Percentiles rank a stretch among this genome's conserved stretches.
Conservation (phyloP, 1,284 basidiomycete genomes). For the Entoloma clypeatum region DNA sequence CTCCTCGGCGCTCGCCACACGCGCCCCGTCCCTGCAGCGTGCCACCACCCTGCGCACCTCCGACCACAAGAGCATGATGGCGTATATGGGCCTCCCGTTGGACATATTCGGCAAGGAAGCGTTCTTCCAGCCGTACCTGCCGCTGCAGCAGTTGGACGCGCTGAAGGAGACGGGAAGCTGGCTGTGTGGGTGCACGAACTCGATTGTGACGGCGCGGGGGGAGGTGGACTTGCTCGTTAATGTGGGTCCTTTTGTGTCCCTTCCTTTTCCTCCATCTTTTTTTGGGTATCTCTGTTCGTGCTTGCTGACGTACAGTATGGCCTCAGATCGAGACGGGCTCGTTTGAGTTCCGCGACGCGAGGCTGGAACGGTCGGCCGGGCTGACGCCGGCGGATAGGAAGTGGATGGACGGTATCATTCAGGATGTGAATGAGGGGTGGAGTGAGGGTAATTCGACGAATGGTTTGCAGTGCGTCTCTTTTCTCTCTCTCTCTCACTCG, state of each 20-base stretch:
- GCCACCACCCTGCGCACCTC: slow-evolving; percentile 85
- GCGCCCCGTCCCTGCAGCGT: slow-evolving; percentile 62
- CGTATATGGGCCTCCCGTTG: slow-evolving; percentile 88
- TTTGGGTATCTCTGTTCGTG: background rate
- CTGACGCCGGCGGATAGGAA: slow-evolving; percentile 93
- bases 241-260: no score
- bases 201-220: slow-evolving; percentile 91
- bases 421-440: slow-evolving; percentile 82
- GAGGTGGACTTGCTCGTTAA: slow-evolving; percentile 93
- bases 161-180: slow-evolving; percentile 77
- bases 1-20: slow-evolving; percentile 77
- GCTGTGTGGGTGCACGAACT: slow-evolving; percentile 93
- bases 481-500: slow-evolving; percentile 6
- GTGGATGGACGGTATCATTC: slow-evolving; percentile 86
- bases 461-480: slow-evolving; percentile 59
- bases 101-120: slow-evolving; percentile 87
- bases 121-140: slow-evolving; percentile 98
- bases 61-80: slow-evolving; percentile 87
- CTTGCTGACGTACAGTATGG: background rate
- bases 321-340: slow-evolving; percentile 76
- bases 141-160: slow-evolving; percentile 93
- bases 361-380: slow-evolving; percentile 71
- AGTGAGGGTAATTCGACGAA: slow-evolving; percentile 57
- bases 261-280: no score
- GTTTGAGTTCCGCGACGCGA: slow-evolving; percentile 83